These are phyloP conservation scores for Pleurotus ostreatus DNA, from an alignment of 768 basidiomycete species.

Conservation along the genomic window DNA sequence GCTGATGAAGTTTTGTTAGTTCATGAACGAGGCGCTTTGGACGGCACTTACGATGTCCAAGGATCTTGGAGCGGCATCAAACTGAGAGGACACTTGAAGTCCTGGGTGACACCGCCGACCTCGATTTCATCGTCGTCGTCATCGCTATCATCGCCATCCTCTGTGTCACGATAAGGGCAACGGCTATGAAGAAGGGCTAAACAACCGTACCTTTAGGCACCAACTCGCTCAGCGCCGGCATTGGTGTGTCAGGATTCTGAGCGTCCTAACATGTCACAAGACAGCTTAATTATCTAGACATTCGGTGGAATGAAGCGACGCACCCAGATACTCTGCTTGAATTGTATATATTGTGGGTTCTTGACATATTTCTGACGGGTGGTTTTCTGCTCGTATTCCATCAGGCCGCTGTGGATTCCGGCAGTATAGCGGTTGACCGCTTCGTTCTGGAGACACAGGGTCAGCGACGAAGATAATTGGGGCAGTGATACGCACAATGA, in stretches of 20 bases:
- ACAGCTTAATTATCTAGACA: neutral
- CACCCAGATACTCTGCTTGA: slow-evolving; percentile 68
- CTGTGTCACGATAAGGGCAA: slow-evolving; percentile 31
- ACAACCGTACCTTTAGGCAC: slow-evolving; percentile 51
- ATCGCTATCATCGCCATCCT: slow-evolving; percentile 68
- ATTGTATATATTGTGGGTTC: slow-evolving; percentile 51
- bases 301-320: slow-evolving; percentile 18
- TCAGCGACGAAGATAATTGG: neutral
- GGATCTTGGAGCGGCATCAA: slow-evolving; percentile 66
- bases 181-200: neutral
- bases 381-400: slow-evolving; percentile 56
- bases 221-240: slow-evolving; percentile 76
- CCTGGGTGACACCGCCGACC: slow-evolving; percentile 80
- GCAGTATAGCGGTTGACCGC: slow-evolving; percentile 46
- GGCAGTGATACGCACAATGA: slow-evolving; percentile 45
- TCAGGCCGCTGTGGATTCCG: slow-evolving; percentile 35
- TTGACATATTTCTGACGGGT: slow-evolving; percentile 78
- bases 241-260: slow-evolving; percentile 56
- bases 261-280: slow-evolving; percentile 46
- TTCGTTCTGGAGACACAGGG: slow-evolving; percentile 37
- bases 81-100: slow-evolving; percentile 82
- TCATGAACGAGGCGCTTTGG: no score
- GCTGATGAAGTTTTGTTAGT: no score
- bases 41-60: slow-evolving; percentile 67
- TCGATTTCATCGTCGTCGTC: slow-evolving; percentile 88